Evolutionary conservation across 148 eudicot genomes (phyloP).

Genomic region (Selenicereus undatus): DNA sequence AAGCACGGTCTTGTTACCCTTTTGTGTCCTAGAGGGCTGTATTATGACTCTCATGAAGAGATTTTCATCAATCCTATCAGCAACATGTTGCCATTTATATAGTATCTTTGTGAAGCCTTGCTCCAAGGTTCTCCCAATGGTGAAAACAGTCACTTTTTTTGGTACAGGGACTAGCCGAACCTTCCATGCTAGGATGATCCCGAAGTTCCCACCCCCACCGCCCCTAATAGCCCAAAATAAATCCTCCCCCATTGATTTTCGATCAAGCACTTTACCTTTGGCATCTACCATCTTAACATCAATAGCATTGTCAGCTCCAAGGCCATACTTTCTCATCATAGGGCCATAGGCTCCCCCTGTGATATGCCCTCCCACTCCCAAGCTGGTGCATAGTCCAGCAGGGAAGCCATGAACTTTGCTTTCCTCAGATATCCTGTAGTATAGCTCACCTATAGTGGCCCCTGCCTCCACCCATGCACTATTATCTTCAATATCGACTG

Average conservation of each 20-base stretch:
- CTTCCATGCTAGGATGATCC: conserved; percentile 47
- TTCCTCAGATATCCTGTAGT: conserved; percentile 35
- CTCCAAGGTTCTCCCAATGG: conserved; percentile 32
- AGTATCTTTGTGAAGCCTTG: conserved; percentile 24
- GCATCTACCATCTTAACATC: conserved; percentile 45
- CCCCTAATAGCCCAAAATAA: conserved; percentile 51
- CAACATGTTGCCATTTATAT: conserved; percentile 34
- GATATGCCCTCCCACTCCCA: conserved; percentile 38
- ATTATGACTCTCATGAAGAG: conserved; percentile 34
- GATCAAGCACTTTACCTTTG: conserved; percentile 34
- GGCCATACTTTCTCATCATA: conserved; percentile 47
- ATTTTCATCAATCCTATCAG: conserved; percentile 31
- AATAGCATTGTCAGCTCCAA: conserved; percentile 43
- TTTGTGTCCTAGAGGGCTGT: conserved; percentile 27
- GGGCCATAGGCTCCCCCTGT: conserved; percentile 45
- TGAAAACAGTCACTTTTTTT: conserved; percentile 35
- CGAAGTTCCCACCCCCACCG: conserved; percentile 42
- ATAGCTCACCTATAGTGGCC: conserved; percentile 46
- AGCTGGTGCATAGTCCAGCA: conserved; percentile 35
- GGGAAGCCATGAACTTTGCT: conserved; percentile 33
- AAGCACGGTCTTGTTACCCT: conserved; percentile 29
- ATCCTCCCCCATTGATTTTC: conserved; percentile 50
- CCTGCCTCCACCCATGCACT: conserved; percentile 50
- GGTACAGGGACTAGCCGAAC: conserved; percentile 45
- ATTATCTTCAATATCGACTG: conserved; percentile 29